Base-by-base conservation (phyloP, 2,329 filamentous ascomycete species). In the Beauveria caledonica region DNA sequence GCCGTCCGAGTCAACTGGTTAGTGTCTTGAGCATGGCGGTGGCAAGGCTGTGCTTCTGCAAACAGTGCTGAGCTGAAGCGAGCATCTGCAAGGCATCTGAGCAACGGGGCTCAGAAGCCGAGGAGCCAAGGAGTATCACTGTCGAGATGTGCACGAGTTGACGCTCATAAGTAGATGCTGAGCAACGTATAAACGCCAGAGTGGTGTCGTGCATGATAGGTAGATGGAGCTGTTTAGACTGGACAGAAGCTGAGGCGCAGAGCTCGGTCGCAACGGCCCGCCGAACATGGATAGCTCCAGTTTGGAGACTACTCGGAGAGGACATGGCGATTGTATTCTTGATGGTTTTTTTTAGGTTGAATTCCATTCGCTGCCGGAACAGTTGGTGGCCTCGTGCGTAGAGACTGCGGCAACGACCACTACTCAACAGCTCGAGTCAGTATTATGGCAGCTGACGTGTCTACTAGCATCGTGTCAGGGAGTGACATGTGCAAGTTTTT, bases 1-100 rank as follows among this genome's bases (percentile, higher is more conserved):
- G 9, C 3, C 15, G 23, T n/a, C 3, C 11, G 10, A 45, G 52
- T 42, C 53, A 5, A 57, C 39, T 42, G 55, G n/a, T n/a, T n/a
- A 48, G 17, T 40, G 44, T 58, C 21, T 58, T 50, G 44, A 23
- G n/a, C 27, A 27, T 44, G 53, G 44, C 39, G 45, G 45, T 58
- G 55, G 55, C 45, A n/a, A 50, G 40, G 44, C 40, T 58, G 45
- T 33, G 45, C 42, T 58, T 58, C 44, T 49, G 55, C 55, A 40
- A 8, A 21, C 33, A 39, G 33, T 44, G 13, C 3, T 48, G 45
- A 40, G 44, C 54, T 36, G 52, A 55, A 48, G 15, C 27, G 13
- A 36, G 27, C 33, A 44, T 46, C 27, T 39, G 42, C 19, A 56
- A 36, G 44, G 44, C 55, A 36, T 29, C 13, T 33, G 44, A 57